Evolutionary conservation across 2,329 filamentous ascomycete species (phyloP).

Genomic region (Penicillium sp.): DNA sequence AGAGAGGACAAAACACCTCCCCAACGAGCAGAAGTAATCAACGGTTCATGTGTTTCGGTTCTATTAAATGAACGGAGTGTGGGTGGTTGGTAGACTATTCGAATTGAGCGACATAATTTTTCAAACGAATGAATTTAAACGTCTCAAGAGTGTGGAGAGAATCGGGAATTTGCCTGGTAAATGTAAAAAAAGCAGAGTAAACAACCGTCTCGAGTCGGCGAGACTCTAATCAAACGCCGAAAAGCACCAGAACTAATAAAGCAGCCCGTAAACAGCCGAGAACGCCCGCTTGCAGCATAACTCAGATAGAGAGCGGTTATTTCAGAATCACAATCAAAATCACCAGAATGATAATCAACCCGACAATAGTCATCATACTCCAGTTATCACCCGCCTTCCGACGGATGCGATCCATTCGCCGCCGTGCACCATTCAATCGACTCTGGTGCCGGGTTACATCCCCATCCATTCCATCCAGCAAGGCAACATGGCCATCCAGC

Average conservation of each 20-base stretch:
- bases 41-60: background rate
- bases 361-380: slow-evolving; percentile 76
- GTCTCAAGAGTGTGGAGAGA: background rate
- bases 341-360: slow-evolving; percentile 74
- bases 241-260: background rate
- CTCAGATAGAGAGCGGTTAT: slow-evolving; percentile 38
- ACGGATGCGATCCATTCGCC: slow-evolving; percentile 65
- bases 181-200: background rate
- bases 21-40: slow-evolving; percentile 4
- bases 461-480: slow-evolving; percentile 85
- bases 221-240: background rate
- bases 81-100: background rate
- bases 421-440: slow-evolving; percentile 69
- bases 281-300: slow-evolving; percentile 21
- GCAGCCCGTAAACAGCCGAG: background rate
- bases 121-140: background rate
- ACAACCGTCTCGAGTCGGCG: background rate
- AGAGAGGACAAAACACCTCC: slow-evolving; percentile 53
- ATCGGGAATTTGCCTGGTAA: background rate
- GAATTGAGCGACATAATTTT: background rate
- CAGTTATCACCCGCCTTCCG: slow-evolving; percentile 75
- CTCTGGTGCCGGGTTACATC: slow-evolving; percentile 74
- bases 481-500: slow-evolving; percentile 78
- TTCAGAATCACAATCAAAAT: slow-evolving; percentile 78
- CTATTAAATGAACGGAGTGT: background rate